Evolutionary conservation across 2,329 filamentous ascomycete species (phyloP), one percentile per base, ranked within the genome.

Genomic region (Tolypocladium tundrense): DNA sequence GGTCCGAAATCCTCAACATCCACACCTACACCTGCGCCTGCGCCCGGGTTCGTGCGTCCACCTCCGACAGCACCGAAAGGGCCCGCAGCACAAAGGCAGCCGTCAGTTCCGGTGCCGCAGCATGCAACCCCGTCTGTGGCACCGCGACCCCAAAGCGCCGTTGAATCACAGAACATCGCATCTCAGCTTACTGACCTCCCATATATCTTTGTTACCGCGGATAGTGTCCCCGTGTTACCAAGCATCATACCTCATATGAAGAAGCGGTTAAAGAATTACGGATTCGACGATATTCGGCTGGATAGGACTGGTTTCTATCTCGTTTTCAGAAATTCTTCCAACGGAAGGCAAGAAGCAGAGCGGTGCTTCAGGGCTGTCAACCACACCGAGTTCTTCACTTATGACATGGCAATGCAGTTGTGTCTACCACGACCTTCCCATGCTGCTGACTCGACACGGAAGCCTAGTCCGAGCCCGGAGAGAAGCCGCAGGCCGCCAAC

Each of bases 251-350:
- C 88, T 4, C 94, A 99, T 74, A 82, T 99, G 75, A 90, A 91
- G 74, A 95, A 93, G 72, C 84, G 93, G 55, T 78, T 97, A 57
- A 94, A 93, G 72, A 85, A 86, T 55, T 96, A 89, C 69, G 79
- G 84, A 59, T 90, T 92, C 73, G 86, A 90, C 62, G 86, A 91
- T 54, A 88, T 99, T 55, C 84, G 91, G 40, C 85, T 89, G 60
- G 94, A 99, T 70, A 84, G 84, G 59, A 88, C 85, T 0, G 94
- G 94, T 0, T 99, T 97, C 72, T 97, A 90, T 69, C 85, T 97
- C 56, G 79, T 91, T n/a, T 99, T 99, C 67, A 84, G 89, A 55
- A 88, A 93, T 65, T 90, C 85, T 1, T 82, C 83, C 57, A 78
- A 81, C 10, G 93, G 93, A 3, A 87, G 91, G 65, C 79, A 86